These are phyloP conservation scores for Lepidium didymum DNA, from an alignment of 345 rosid genomes.

Conservation along the genomic window DNA sequence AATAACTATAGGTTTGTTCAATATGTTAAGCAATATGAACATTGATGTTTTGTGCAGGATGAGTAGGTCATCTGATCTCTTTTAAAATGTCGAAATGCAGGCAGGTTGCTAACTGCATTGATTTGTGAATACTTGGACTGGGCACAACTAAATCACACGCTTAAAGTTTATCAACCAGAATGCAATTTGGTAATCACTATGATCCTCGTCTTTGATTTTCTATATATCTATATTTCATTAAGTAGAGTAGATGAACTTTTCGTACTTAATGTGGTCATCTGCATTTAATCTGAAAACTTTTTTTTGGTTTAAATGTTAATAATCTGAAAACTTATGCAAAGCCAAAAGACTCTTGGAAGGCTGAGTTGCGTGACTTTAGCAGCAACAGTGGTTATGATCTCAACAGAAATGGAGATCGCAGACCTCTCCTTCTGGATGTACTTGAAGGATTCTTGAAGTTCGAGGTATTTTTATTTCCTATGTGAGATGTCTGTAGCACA, in stretches of 20 bases:
- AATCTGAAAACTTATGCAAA: conserved; percentile 25
- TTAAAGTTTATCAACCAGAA: conserved; percentile 90
- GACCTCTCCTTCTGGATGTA: conserved; percentile 84
- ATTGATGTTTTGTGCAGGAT: neutral
- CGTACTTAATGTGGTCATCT: neutral
- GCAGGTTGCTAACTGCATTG: conserved; percentile 80
- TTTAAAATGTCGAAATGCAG: conserved; percentile 39
- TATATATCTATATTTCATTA: neutral
- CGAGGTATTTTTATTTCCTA: conserved; percentile 40
- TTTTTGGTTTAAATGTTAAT: no score
- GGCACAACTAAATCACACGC: conserved; percentile 92
- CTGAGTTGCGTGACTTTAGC: conserved; percentile 86
- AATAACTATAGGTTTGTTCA: neutral
- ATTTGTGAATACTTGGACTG: conserved; percentile 94
- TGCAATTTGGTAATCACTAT: conserved; percentile 83
- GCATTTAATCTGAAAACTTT: neutral
- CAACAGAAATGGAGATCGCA: conserved; percentile 73
- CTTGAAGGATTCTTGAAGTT: conserved; percentile 90
- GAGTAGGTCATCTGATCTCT: neutral
- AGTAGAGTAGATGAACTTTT: neutral
- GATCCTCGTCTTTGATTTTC: conserved; percentile 20
- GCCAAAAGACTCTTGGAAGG: conserved; percentile 90
- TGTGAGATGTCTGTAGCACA: neutral
- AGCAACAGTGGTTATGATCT: conserved; percentile 80
- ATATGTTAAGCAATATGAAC: neutral